Conservation (phyloP, 495 filamentous ascomycete genomes). For the Aspergillus panamensis region DNA sequence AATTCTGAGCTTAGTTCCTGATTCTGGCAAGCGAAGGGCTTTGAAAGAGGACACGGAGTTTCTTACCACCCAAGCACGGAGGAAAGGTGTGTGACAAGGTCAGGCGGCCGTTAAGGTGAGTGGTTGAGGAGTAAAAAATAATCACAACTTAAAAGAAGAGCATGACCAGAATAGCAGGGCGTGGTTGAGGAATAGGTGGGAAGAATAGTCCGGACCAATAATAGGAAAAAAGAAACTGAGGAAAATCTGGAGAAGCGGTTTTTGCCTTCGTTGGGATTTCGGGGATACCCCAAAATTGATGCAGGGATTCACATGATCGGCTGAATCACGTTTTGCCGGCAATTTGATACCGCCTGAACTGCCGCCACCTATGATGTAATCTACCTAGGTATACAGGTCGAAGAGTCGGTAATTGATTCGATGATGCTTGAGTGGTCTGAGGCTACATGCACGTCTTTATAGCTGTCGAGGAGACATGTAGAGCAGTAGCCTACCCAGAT, state of each 20-base stretch:
- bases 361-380: not conserved
- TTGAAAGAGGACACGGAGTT: not conserved
- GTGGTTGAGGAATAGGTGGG: constrained; percentile 2
- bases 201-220: constrained; percentile 14
- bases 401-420: too few species aligned
- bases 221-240: not conserved
- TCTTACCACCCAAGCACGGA: constrained; percentile 8
- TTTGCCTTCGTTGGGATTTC: not conserved
- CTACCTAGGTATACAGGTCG: too few species aligned
- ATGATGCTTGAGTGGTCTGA: too few species aligned
- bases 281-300: constrained; percentile 1
- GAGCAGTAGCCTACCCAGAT: too few species aligned
- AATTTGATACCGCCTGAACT: constrained; percentile 4
- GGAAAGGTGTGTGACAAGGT: constrained; percentile 16
- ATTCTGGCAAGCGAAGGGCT: not conserved
- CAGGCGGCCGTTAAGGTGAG: constrained; percentile 17
- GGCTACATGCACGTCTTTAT: too few species aligned
- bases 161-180: constrained; percentile 2
- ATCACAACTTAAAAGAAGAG: constrained; percentile 7
- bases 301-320: constrained; percentile 6
- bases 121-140: constrained; percentile 6
- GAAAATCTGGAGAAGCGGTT: not conserved
- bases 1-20: not conserved
- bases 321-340: constrained; percentile 6
- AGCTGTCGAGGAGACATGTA: too few species aligned